Evolutionary conservation across 2,329 filamentous ascomycete species (phyloP).

Genomic region (Cladosporium colombiae): DNA sequence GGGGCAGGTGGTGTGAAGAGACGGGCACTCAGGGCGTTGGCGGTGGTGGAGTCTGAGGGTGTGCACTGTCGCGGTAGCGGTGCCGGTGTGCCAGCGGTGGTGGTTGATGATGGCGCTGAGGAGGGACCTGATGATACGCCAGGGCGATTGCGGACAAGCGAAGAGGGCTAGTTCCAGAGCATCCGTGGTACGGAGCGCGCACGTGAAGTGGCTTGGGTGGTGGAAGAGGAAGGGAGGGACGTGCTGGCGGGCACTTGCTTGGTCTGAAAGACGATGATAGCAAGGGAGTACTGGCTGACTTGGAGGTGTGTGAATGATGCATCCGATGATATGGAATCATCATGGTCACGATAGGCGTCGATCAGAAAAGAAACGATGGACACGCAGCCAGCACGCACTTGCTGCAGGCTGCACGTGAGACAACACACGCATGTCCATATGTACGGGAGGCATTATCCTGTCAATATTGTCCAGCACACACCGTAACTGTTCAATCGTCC

Average conservation of each 20-base stretch:
- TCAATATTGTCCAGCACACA: background rate
- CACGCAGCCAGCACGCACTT: background rate
- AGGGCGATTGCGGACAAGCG: background rate
- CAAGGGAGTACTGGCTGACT: too few relatives aligned
- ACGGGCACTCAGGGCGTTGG: background rate
- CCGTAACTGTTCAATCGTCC: background rate
- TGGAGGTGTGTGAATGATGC: background rate
- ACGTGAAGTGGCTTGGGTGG: background rate
- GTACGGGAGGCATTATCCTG: background rate
- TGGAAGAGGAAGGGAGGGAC: background rate
- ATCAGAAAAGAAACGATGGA: background rate
- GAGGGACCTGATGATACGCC: background rate
- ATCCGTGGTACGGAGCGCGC: constrained; percentile 16
- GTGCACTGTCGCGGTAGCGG: background rate
- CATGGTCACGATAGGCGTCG: background rate
- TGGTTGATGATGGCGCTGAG: background rate
- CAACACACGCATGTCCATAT: background rate
- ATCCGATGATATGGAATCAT: background rate
- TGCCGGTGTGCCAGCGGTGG: background rate
- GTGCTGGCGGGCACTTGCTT: background rate
- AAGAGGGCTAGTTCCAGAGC: background rate
- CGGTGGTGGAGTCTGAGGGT: background rate
- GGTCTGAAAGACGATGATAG: background rate
- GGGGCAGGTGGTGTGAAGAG: background rate
- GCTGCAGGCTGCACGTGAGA: background rate